Evolutionary conservation across 306 rosid genomes (phyloP), one percentile per base, ranked within the genome.

Genomic region (Cucumis cinereus): DNA sequence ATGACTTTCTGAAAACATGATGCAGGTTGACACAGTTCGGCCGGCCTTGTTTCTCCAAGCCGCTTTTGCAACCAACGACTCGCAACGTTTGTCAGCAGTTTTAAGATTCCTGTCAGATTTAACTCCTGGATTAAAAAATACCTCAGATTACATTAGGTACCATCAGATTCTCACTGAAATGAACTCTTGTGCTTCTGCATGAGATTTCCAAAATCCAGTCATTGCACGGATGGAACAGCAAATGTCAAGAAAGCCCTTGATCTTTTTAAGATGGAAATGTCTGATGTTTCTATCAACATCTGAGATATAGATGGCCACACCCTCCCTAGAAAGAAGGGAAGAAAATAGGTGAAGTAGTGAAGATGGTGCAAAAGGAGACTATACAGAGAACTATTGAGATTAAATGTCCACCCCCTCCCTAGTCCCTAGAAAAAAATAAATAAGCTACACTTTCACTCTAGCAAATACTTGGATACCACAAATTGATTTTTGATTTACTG

Each of bases 21-120:
- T 45, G 75, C 92, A 95, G 99, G 98, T 92, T 83, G 86, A 82
- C 69, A 89, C 86, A 36, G 75, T 95, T 73, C 86, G 92, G 60
- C 88, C 99, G 41, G 88, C 97, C n/a, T 77, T 92, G 89, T 95
- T 92, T 88, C 95, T 92, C 17, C 92, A 95, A 83, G 90, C 91
- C 6, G 97, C 98, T 69, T 85, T 84, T 68, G 83, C 83, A 40
- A 88, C 93, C 52, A 88, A 75, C 13, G 88, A 95, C 83, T 77
- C 92, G 2, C 93, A 89, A 81, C 89, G 86, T 84, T 86, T 92
- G 58, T 91, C 98, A 76, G 91, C 99, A 38, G 96, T 92, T 81
- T 82, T 92, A 67, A 90, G 97, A 79, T 95, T 95, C 89, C 85
- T 89, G 38, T 69, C 90, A 38, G 97, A 95, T 82, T 95, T 90